These are phyloP conservation scores for Apiosordaria backusii DNA, from an alignment of 495 filamentous ascomycete genomes.

Conservation along the genomic window DNA sequence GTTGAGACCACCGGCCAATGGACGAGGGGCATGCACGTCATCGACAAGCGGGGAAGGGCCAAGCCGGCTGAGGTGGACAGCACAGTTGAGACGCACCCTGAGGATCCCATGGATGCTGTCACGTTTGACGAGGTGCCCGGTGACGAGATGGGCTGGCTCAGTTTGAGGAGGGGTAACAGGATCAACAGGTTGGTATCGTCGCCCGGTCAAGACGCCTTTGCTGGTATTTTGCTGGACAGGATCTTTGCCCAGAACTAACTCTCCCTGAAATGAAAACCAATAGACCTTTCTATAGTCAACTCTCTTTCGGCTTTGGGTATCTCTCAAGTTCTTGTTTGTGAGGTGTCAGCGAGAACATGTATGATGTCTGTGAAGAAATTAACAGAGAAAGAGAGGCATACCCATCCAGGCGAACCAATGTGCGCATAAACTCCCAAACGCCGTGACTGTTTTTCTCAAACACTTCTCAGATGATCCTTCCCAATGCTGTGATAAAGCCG, in stretches of 20 bases:
- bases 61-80: constrained; percentile 49
- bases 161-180: constrained; percentile 65
- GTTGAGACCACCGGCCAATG: constrained; percentile 88
- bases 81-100: constrained; percentile 42
- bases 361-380: constrained; percentile 1
- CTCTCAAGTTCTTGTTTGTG: background rate
- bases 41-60: constrained; percentile 66
- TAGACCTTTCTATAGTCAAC: background rate
- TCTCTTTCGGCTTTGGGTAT: background rate
- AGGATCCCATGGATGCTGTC: constrained; percentile 32
- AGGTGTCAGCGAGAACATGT: background rate
- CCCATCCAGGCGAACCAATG: background rate
- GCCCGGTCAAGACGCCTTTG: constrained; percentile 53
- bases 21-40: constrained; percentile 86
- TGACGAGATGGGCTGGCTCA: constrained; percentile 75
- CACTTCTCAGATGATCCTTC: background rate
- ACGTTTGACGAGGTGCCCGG: constrained; percentile 38
- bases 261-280: background rate
- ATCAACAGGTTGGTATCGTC: constrained; percentile 64
- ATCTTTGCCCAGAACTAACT: constrained; percentile 40
- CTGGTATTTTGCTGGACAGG: constrained; percentile 44
- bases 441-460: background rate
- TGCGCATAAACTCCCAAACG: background rate
- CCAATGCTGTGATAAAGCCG: background rate
- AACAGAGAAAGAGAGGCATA: background rate